Base-by-base conservation (phyloP, 202 grass and related monocot genomes). In the Setaria viridis region DNA sequence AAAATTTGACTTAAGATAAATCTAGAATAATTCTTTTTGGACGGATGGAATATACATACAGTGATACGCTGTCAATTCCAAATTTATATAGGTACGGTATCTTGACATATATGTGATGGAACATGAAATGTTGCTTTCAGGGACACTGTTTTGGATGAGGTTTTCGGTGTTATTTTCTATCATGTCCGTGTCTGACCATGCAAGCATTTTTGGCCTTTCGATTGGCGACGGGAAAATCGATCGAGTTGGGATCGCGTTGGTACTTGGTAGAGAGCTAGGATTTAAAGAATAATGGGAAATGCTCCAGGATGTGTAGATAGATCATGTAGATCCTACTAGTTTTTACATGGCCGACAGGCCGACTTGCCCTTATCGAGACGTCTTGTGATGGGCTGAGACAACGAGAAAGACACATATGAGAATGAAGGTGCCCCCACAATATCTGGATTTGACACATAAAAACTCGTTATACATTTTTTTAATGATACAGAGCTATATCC, bases 101-200 rank as follows among this genome's bases (percentile, higher is more conserved):
- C 2, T 42, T 32, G 3, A 39, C 15, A 37, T 39, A 46, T 10
- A 20, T 25, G 46, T 70, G 74, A 78, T 60, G 74, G 37, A 48
- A 70, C 21, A 14, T 73, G 76, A 6, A 67, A 65, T 29, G 76
- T 86, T 45, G 57, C 56, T 86, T 64, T 86, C 84, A 21, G 3
- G 15, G 14, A 0, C n/a, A 80, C 76, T 86, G 15, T 86, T 80
- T 6, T 7, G 7, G 67, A 73, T 86, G 45, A 80, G 56, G 67
- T 43, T 73, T 86, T 21, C 11, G 19, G 14, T 65, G 21, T 54
- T 10, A 5, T 45, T 33, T 85, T 62, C 30, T 19, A 29, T 63
- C 43, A 0, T 21, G 2, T 3, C 19, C 6, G n/a, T 46, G 74
- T 53, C 47, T 12, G 0, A 9, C 6, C 9, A 47, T 62, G 75